Evolutionary conservation across 192 early-diverging fungal species (phyloP).

Genomic region (Mortierella antarctica): DNA sequence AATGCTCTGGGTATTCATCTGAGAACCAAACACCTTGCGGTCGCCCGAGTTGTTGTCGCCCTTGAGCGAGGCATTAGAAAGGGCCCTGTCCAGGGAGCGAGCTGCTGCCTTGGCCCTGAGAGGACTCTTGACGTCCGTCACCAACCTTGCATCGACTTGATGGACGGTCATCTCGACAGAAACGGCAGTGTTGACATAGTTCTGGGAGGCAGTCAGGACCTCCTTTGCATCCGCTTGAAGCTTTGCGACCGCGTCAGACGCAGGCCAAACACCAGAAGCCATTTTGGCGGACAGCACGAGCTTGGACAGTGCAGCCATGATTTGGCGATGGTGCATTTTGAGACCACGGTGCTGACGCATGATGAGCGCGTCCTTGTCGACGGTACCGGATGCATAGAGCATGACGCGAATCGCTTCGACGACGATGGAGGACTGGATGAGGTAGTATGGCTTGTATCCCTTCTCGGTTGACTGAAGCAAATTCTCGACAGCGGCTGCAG

Average conservation of each 20-base stretch:
- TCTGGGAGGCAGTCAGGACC: slow-evolving; percentile 77
- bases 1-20: slow-evolving; percentile 43
- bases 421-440: slow-evolving; percentile 65
- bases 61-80: slow-evolving; percentile 34
- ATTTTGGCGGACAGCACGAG: slow-evolving; percentile 72
- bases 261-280: slow-evolving; percentile 84
- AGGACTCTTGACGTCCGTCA: slow-evolving; percentile 41
- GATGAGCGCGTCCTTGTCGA: slow-evolving; percentile 72
- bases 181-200: slow-evolving; percentile 63
- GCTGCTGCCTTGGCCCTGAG: slow-evolving; percentile 41
- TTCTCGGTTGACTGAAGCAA: slow-evolving; percentile 63
- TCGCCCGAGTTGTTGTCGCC: slow-evolving; percentile 22
- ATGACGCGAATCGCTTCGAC: slow-evolving; percentile 89
- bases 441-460: slow-evolving; percentile 71
- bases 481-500: slow-evolving; percentile 62
- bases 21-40: slow-evolving; percentile 39
- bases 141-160: slow-evolving; percentile 48
- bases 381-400: slow-evolving; percentile 81
- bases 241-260: slow-evolving; percentile 78
- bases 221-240: slow-evolving; percentile 81
- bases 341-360: slow-evolving; percentile 74
- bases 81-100: slow-evolving; percentile 36
- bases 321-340: slow-evolving; percentile 75
- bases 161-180: slow-evolving; percentile 38
- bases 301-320: slow-evolving; percentile 86